Conservation (phyloP, 208 protist genomes). For the Acanthamoeba healyi region DNA sequence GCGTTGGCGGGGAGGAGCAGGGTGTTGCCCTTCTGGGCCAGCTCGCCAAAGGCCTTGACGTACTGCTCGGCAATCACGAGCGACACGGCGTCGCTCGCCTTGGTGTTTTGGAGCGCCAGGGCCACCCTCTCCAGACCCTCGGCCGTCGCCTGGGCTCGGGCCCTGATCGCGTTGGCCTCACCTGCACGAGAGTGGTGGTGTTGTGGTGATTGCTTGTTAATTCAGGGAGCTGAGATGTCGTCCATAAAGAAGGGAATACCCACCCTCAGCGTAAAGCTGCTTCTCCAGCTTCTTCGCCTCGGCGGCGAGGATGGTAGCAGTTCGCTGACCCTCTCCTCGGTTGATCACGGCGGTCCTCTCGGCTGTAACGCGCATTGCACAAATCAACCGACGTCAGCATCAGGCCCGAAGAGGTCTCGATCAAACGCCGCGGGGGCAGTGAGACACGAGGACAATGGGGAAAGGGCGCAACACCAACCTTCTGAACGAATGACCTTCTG, state of each 20-base stretch:
- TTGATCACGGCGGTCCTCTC: slow-evolving; percentile 93
- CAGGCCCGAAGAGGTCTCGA: no score
- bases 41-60: slow-evolving; percentile 81
- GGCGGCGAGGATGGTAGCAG: slow-evolving; percentile 92
- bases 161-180: slow-evolving; percentile 81
- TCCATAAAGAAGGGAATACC: no score
- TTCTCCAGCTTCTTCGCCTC: slow-evolving; percentile 91
- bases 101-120: not conserved
- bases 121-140: slow-evolving; percentile 49
- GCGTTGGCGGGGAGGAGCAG: slow-evolving; percentile 95
- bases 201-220: no score
- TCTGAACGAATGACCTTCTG: slow-evolving; percentile 96
- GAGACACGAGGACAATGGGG: not conserved
- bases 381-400: not conserved
- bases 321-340: slow-evolving; percentile 93
- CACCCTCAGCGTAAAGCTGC: slow-evolving; percentile 36
- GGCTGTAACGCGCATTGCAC: slow-evolving; percentile 61
- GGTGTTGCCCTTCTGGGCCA: slow-evolving; percentile 93
- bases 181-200: no score
- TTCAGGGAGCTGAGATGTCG: no score
- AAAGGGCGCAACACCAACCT: slow-evolving; percentile 79
- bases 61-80: slow-evolving; percentile 83
- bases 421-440: no score
- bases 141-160: slow-evolving; percentile 76
- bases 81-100: slow-evolving; percentile 74